Evolutionary conservation across 129 eudicot genomes (phyloP).

Genomic region (Dittrichia graveolens): DNA sequence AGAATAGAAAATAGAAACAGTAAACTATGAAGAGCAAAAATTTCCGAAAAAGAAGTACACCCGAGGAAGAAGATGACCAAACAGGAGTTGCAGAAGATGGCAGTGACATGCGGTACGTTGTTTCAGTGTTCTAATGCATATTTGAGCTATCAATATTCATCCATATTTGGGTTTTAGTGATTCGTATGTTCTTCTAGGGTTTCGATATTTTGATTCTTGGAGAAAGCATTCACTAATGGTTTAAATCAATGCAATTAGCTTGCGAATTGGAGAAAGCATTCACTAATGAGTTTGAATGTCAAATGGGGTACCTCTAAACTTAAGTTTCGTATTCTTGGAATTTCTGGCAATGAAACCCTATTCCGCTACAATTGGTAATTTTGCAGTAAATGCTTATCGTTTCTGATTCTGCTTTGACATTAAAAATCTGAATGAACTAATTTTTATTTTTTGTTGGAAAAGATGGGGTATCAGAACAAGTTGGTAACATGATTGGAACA

Average conservation of each 20-base stretch:
- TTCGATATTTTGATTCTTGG: background rate
- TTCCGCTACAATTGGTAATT: too few relatives aligned
- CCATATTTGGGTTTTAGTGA: slow-evolving; percentile 10
- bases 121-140: background rate
- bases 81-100: slow-evolving; percentile 45
- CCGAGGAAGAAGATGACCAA: slow-evolving; percentile 47
- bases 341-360: too few relatives aligned
- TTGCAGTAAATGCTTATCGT: too few relatives aligned
- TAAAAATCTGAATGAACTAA: too few relatives aligned
- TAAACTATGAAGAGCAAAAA: slow-evolving; percentile 51
- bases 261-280: background rate
- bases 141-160: background rate
- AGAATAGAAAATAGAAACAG: background rate
- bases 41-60: slow-evolving; percentile 59
- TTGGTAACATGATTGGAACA: too few relatives aligned
- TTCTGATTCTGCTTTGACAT: too few relatives aligned
- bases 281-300: background rate
- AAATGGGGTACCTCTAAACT: too few relatives aligned
- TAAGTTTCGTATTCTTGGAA: too few relatives aligned
- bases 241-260: background rate
- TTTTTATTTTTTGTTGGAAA: too few relatives aligned
- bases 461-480: too few relatives aligned
- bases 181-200: slow-evolving; percentile 27
- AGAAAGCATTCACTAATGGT: background rate
- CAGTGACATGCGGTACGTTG: slow-evolving; percentile 56